A percentile compares a stretch with the other conserved stretches of the same genome.
phyloP scores from a whole-genome alignment of 345 rosid genomes.

The Populus davidiana region DNA sequence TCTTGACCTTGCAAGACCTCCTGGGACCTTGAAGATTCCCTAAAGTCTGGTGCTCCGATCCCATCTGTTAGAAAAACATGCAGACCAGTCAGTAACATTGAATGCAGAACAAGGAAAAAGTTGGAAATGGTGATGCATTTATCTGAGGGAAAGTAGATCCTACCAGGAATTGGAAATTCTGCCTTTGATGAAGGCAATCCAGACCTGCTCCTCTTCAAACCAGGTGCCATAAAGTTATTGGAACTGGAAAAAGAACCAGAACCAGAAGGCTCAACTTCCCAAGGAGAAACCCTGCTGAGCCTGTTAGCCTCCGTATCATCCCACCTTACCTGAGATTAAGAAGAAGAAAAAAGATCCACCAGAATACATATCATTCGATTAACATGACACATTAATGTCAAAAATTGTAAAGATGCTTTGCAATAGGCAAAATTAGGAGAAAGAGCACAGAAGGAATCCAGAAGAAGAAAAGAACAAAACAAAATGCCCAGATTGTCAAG shows the following conservation, averaged over 20 bases:
- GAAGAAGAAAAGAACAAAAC: background rate
- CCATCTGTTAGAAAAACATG: conserved; percentile 48
- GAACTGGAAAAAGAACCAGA: conserved; percentile 56
- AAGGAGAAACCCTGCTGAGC: conserved; percentile 82
- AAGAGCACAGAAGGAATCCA: background rate
- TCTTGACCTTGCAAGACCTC: conserved; percentile 99
- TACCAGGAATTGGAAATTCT: conserved; percentile 73
- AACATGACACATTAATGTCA: background rate
- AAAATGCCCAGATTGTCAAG: background rate
- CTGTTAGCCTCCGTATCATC: conserved; percentile 61
- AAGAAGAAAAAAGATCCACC: background rate
- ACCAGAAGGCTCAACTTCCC: conserved; percentile 86
- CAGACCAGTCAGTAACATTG: background rate
- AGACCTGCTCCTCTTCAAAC: conserved; percentile 77
- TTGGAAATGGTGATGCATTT: background rate
- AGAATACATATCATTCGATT: background rate
- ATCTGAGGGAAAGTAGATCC: conserved; percentile 11
- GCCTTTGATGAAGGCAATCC: conserved; percentile 65
- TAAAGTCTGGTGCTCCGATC: conserved; percentile 70
- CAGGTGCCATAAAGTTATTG: conserved; percentile 48
- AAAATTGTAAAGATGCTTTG: background rate
- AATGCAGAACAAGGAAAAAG: background rate
- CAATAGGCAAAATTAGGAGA: background rate
- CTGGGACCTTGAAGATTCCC: conserved; percentile 88
- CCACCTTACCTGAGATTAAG: conserved; percentile 67